Percentiles rank a stretch among this genome's conserved stretches.
Conservation (phyloP, 2,329 filamentous ascomycete genomes). For the Trichoderma atrobrunneum region DNA sequence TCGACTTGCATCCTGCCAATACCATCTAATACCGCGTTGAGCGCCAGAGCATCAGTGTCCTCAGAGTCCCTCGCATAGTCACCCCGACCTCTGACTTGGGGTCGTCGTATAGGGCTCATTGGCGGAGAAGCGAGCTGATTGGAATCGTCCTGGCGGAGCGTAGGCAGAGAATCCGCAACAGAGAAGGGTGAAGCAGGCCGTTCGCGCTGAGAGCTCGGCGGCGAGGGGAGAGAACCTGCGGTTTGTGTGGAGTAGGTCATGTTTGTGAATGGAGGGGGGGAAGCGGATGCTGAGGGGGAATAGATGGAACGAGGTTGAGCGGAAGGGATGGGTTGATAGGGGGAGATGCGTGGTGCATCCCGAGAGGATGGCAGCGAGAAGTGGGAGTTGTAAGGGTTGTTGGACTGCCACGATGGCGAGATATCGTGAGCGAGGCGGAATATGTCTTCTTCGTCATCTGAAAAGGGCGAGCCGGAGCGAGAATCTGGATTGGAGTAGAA, state of each 20-base stretch:
- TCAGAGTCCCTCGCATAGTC: slow-evolving; percentile 18
- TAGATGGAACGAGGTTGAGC: slow-evolving; percentile 11
- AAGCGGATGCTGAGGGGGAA: background rate
- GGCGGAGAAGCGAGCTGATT: slow-evolving; percentile 1
- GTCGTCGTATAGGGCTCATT: slow-evolving; percentile 1
- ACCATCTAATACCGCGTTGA: slow-evolving; percentile 37
- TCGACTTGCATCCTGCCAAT: slow-evolving; percentile 35
- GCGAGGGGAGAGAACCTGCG: slow-evolving; percentile 24
- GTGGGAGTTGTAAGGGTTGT: background rate
- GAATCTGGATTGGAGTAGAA: background rate
- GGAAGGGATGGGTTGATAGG: slow-evolving; percentile 20
- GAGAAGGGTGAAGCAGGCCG: slow-evolving; percentile 1
- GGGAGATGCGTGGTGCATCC: background rate
- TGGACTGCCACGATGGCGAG: background rate
- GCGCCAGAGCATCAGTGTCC: slow-evolving; percentile 29
- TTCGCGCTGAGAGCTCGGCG: slow-evolving; percentile 21
- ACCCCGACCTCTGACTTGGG: background rate
- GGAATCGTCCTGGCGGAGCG: slow-evolving; percentile 3
- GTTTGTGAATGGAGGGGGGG: slow-evolving; percentile 8
- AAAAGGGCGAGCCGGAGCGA: background rate
- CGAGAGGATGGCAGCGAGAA: background rate
- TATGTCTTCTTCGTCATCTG: slow-evolving; percentile 15
- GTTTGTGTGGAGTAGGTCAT: background rate
- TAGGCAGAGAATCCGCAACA: slow-evolving; percentile 17
- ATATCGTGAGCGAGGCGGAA: background rate